Percentiles rank a stretch among this genome's conserved stretches.
These are phyloP conservation scores for Backusella westeae DNA, from an alignment of 192 early-diverging fungal genomes.

Conservation along the genomic window DNA sequence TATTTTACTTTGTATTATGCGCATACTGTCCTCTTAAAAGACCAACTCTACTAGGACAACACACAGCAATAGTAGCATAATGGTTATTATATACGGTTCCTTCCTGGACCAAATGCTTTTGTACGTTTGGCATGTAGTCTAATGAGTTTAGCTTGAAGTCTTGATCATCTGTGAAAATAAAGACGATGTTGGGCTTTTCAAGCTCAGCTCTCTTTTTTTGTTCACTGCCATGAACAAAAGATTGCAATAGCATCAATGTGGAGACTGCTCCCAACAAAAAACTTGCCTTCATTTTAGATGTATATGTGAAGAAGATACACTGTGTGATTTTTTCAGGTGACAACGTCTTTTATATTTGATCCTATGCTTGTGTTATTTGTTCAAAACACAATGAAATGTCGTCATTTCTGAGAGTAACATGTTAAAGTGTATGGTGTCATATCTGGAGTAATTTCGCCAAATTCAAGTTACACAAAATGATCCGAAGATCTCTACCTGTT, in stretches of 20 bases:
- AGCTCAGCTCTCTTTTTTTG: neutral
- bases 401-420: neutral
- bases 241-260: neutral
- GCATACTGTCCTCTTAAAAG: conserved; percentile 61
- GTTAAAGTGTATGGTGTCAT: neutral
- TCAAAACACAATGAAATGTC: conserved; percentile 4
- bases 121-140: conserved; percentile 57
- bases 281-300: neutral
- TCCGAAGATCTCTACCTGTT: too few species aligned
- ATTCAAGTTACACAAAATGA: too few species aligned
- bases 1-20: conserved; percentile 55
- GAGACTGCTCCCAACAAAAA: neutral
- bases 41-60: conserved; percentile 61
- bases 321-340: neutral
- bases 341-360: neutral
- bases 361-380: neutral
- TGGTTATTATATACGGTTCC: conserved; percentile 62
- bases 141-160: conserved; percentile 53
- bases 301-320: neutral
- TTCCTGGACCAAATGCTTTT: conserved; percentile 57
- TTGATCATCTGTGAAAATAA: conserved; percentile 69
- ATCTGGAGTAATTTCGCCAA: neutral
- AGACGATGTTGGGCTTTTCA: conserved; percentile 57
- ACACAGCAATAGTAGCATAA: conserved; percentile 60
- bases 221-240: neutral